These are phyloP conservation scores for Quercus gilva DNA, from an alignment of 306 rosid genomes.

Conservation along the genomic window DNA sequence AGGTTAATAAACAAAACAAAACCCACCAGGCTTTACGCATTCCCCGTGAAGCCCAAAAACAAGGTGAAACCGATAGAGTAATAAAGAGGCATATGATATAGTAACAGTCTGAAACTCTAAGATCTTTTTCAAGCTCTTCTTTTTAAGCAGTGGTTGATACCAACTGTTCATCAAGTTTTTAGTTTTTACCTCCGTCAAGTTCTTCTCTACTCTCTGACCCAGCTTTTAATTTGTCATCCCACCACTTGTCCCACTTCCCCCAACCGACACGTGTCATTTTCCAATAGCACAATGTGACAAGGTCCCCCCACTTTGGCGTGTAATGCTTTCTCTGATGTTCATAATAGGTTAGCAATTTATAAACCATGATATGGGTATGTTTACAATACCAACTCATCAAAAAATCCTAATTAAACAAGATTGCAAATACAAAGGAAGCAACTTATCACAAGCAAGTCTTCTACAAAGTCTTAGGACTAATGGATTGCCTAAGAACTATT, in stretches of 20 bases:
- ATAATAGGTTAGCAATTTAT: no score
- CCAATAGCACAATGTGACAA: conserved; percentile 42
- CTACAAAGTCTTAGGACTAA: no score
- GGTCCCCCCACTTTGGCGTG: conserved; percentile 29
- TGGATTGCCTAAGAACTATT: no score
- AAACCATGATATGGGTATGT: no score
- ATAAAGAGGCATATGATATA: no score
- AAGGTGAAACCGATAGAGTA: conserved; percentile 24
- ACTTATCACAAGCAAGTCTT: no score
- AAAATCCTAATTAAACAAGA: no score
- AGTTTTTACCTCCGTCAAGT: neutral
- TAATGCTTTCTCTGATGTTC: neutral
- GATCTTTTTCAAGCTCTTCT: conserved; percentile 26
- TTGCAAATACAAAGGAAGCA: no score
- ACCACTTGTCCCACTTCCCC: conserved; percentile 32
- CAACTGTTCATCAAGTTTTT: neutral
- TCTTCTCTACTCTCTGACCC: conserved; percentile 21
- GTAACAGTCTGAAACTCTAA: neutral
- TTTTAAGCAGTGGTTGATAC: conserved; percentile 24
- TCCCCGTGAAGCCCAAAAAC: neutral
- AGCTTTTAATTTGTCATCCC: neutral
- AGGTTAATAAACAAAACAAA: neutral
- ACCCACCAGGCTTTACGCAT: conserved; percentile 4
- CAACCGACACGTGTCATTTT: conserved; percentile 39
- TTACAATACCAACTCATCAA: no score